These are phyloP conservation scores for Cornus florida DNA, from an alignment of 148 eudicot genomes.

Conservation along the genomic window DNA sequence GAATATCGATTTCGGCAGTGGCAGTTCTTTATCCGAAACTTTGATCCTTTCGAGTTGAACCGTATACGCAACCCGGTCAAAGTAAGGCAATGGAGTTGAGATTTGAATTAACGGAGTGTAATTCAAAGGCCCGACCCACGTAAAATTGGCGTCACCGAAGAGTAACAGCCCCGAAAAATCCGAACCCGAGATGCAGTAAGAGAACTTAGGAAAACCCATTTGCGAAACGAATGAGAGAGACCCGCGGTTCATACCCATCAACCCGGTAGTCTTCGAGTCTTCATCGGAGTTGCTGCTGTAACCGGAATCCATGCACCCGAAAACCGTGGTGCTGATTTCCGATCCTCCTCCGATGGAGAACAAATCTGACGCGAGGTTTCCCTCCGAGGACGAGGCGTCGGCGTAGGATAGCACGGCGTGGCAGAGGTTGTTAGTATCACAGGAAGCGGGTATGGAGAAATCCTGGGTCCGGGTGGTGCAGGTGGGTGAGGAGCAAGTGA, in stretches of 20 bases:
- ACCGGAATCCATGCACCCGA: slow-evolving; percentile 43
- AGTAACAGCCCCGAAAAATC: slow-evolving; percentile 35
- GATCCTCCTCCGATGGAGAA: slow-evolving; percentile 36
- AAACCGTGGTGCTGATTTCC: slow-evolving; percentile 22
- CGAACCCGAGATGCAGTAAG: slow-evolving; percentile 38
- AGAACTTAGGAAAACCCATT: slow-evolving; percentile 33
- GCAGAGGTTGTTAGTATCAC: slow-evolving; percentile 34
- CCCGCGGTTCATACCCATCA: slow-evolving; percentile 43
- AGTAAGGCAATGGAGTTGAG: slow-evolving; percentile 63
- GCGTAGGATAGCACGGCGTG: slow-evolving; percentile 45
- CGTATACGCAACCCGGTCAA: slow-evolving; percentile 63
- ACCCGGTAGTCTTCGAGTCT: slow-evolving; percentile 41
- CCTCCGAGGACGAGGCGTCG: slow-evolving; percentile 44
- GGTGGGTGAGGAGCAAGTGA: slow-evolving; percentile 35
- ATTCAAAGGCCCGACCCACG: slow-evolving; percentile 34
- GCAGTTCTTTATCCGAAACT: slow-evolving; percentile 41
- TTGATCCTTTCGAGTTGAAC: slow-evolving; percentile 67
- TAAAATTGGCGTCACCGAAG: slow-evolving; percentile 35
- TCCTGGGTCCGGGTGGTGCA: slow-evolving; percentile 38
- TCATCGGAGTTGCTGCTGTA: slow-evolving; percentile 38
- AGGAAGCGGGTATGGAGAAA: slow-evolving; percentile 37
- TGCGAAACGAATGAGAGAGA: slow-evolving; percentile 35
- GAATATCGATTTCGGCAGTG: slow-evolving; percentile 52
- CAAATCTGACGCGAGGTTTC: slow-evolving; percentile 28
- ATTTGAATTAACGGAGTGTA: slow-evolving; percentile 67